A percentile compares a stretch with the other conserved stretches of the same genome.
Evolutionary conservation across 2,329 filamentous ascomycete species (phyloP).

Genomic region (Botryotinia narcissicola): DNA sequence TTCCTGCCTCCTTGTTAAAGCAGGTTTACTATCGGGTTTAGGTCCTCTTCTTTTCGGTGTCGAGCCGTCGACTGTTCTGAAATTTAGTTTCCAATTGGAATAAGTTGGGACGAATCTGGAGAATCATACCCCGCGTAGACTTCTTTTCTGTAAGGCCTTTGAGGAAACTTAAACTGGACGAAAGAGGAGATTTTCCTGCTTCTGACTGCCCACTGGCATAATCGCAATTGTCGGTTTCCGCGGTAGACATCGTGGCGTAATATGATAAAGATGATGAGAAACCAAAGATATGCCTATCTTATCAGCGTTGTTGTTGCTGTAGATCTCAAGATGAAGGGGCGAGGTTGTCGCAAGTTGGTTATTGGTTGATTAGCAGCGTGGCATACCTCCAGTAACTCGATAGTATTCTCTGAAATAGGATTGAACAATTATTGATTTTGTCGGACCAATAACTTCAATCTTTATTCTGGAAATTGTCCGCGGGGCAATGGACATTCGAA

Average conservation of each 20-base stretch:
- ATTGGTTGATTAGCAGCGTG: background rate
- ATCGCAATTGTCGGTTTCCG: slow-evolving; percentile 32
- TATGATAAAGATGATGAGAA: background rate
- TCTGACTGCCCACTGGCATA: slow-evolving; percentile 38
- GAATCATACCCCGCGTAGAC: slow-evolving; percentile 64
- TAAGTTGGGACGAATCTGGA: slow-evolving; percentile 1
- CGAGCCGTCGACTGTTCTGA: slow-evolving; percentile 64
- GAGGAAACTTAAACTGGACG: slow-evolving; percentile 59
- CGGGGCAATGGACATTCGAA: background rate
- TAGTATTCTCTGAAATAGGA: background rate
- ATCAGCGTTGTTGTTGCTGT: background rate
- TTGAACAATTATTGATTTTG: background rate
- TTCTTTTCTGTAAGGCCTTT: slow-evolving; percentile 71
- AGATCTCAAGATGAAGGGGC: slow-evolving; percentile 6
- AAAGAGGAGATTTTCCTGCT: slow-evolving; percentile 37
- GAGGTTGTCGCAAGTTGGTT: background rate
- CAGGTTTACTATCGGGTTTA: slow-evolving; percentile 94
- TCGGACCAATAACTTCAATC: background rate
- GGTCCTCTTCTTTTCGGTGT: slow-evolving; percentile 86
- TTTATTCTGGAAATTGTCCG: background rate
- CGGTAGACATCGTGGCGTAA: slow-evolving; percentile 31
- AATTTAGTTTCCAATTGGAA: slow-evolving; percentile 17
- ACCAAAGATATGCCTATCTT: slow-evolving; percentile 1
- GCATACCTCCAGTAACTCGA: background rate
- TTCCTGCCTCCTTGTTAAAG: slow-evolving; percentile 86